Evolutionary conservation across 2,329 filamentous ascomycete genomes (phyloP).

Genomic region (Phialophora tarda): DNA sequence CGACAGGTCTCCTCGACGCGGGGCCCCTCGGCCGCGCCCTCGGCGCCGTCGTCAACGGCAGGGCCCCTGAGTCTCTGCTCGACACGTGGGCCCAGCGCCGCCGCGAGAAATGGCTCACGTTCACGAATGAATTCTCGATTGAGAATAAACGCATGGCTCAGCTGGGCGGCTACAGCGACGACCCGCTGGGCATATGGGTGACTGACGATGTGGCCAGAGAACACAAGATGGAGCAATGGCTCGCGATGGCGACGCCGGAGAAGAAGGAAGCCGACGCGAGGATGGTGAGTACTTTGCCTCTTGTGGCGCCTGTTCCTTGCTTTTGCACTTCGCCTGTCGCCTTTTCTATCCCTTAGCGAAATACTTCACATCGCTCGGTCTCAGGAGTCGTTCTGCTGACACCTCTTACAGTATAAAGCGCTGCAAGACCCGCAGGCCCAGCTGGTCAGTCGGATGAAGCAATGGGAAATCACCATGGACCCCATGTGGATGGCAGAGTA

Average conservation of each 20-base stretch:
- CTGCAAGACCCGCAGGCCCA: slow-evolving; percentile 31
- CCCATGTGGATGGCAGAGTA: slow-evolving; percentile 36
- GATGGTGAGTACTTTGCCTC: slow-evolving; percentile 1
- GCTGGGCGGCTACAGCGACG: slow-evolving; percentile 30
- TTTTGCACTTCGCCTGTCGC: not conserved
- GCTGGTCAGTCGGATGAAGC: slow-evolving; percentile 32
- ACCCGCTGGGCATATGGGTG: slow-evolving; percentile 29
- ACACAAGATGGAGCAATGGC: slow-evolving; percentile 35
- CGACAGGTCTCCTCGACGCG: slow-evolving; percentile 35
- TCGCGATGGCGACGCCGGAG: slow-evolving; percentile 30
- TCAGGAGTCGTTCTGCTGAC: not conserved
- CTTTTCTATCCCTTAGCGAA: not conserved
- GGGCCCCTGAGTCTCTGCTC: slow-evolving; percentile 27
- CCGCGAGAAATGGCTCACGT: slow-evolving; percentile 33
- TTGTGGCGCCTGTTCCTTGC: not conserved
- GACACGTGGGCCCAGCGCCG: slow-evolving; percentile 30
- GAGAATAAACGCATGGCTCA: slow-evolving; percentile 33
- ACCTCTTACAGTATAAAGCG: slow-evolving; percentile 22
- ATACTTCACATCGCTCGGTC: not conserved
- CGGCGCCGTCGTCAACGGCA: slow-evolving; percentile 28
- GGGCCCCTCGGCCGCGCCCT: slow-evolving; percentile 29
- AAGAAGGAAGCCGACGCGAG: slow-evolving; percentile 31
- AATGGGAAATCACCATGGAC: slow-evolving; percentile 36
- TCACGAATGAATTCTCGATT: slow-evolving; percentile 32
- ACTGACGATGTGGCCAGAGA: slow-evolving; percentile 30